phyloP scores from a whole-genome alignment of 2,329 filamentous ascomycete genomes.

The Neofusicoccum sp. region DNA sequence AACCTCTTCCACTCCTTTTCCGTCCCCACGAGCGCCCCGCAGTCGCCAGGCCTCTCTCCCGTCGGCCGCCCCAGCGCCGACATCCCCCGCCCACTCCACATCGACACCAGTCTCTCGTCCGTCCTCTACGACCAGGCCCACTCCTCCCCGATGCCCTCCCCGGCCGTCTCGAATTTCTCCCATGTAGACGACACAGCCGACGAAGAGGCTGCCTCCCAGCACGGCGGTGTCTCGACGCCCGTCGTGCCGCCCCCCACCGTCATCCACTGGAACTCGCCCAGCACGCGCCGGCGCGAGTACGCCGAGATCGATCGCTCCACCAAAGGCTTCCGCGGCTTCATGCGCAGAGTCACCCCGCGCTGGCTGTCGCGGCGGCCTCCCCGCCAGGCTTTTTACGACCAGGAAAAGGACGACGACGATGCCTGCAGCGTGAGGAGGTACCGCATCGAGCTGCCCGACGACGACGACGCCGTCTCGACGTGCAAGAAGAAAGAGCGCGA shows the following conservation, averaged over 20 bases:
- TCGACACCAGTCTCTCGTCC: slow-evolving; percentile 3
- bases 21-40: slow-evolving; percentile 1
- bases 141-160: neutral
- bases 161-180: slow-evolving; percentile 3
- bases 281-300: slow-evolving; percentile 39
- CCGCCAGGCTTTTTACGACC: slow-evolving; percentile 38
- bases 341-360: slow-evolving; percentile 35
- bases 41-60: slow-evolving; percentile 13
- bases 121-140: neutral
- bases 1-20: slow-evolving; percentile 27
- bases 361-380: slow-evolving; percentile 34
- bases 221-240: neutral
- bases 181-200: neutral
- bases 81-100: neutral
- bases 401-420: slow-evolving; percentile 28
- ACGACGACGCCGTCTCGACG: slow-evolving; percentile 22
- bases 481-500: neutral
- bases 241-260: slow-evolving; percentile 30
- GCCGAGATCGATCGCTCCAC: slow-evolving; percentile 41
- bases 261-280: slow-evolving; percentile 42
- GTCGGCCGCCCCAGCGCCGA: slow-evolving; percentile 11
- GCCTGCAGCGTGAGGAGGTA: slow-evolving; percentile 41
- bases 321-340: slow-evolving; percentile 38
- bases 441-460: slow-evolving; percentile 35
- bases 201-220: neutral